Conservation (phyloP, 208 protist species). For the Crithidia expoeki region DNA sequence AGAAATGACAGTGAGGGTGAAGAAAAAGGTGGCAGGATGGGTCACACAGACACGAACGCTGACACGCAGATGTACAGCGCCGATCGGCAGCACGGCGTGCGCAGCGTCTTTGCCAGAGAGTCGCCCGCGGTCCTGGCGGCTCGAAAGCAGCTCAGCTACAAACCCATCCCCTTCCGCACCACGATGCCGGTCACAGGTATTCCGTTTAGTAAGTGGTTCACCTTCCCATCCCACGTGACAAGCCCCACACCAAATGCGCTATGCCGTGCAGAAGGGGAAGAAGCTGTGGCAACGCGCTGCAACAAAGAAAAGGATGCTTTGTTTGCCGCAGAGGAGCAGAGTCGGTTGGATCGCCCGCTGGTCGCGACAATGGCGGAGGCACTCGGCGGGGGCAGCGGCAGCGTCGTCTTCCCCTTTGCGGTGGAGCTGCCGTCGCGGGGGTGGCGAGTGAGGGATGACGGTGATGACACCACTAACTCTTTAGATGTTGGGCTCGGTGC, state of each 20-base stretch:
- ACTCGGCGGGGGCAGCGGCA: conserved; percentile 28
- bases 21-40: background rate
- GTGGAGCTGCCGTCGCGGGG: conserved; percentile 81
- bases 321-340: conserved; percentile 22
- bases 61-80: conserved; percentile 62
- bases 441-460: conserved; percentile 31
- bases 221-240: conserved; percentile 25
- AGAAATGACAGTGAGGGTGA: background rate
- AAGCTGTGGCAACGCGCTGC: background rate
- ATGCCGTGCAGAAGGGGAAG: background rate
- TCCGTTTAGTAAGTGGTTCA: conserved; percentile 67
- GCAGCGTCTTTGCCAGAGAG: conserved; percentile 82
- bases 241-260: background rate
- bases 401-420: conserved; percentile 62
- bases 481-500: background rate
- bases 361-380: conserved; percentile 28
- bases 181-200: conserved; percentile 64
- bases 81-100: conserved; percentile 61
- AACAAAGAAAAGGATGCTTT: conserved; percentile 7
- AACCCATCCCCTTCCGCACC: conserved; percentile 47
- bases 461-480: background rate
- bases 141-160: conserved; percentile 60
- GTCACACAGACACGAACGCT: background rate
- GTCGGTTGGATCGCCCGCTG: conserved; percentile 22
- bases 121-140: conserved; percentile 54